phyloP scores from a whole-genome alignment of 768 basidiomycete species.

The Trametes coccinea region DNA sequence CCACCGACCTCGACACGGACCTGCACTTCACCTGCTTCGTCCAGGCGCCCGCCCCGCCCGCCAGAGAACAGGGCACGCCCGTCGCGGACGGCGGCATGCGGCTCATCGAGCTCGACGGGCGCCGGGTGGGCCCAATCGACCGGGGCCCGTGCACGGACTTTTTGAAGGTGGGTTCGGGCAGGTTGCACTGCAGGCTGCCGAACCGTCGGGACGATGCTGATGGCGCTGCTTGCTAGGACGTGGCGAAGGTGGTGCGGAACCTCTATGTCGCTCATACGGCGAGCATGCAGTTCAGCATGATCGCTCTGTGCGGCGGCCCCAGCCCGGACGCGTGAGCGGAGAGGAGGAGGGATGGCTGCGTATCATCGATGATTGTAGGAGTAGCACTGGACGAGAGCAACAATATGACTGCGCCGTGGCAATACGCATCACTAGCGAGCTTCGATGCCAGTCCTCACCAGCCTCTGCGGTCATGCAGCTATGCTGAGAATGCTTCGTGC shows the following conservation, averaged over 20 bases:
- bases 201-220: too few species aligned
- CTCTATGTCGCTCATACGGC: conserved; percentile 54
- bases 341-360: too few species aligned
- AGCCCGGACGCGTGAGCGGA: background rate
- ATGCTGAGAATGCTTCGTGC: too few species aligned
- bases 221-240: conserved; percentile 47
- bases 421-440: too few species aligned
- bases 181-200: too few species aligned
- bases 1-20: conserved; percentile 65
- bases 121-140: conserved; percentile 77
- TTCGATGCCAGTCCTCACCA: too few species aligned
- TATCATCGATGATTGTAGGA: too few species aligned
- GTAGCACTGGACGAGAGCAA: too few species aligned
- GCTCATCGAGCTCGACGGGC: conserved; percentile 84
- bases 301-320: conserved; percentile 45
- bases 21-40: conserved; percentile 91
- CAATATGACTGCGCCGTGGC: too few species aligned
- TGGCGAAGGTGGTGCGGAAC: conserved; percentile 60
- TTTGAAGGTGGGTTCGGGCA: conserved; percentile 43
- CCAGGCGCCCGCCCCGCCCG: conserved; percentile 51
- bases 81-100: conserved; percentile 34
- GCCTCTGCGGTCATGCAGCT: too few species aligned
- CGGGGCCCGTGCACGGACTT: conserved; percentile 63
- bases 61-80: conserved; percentile 31
- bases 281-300: conserved; percentile 66